Evolutionary conservation across 495 filamentous ascomycete species (phyloP), one percentile per base, ranked within the genome.

Genomic region (Talaromyces thailandensis): DNA sequence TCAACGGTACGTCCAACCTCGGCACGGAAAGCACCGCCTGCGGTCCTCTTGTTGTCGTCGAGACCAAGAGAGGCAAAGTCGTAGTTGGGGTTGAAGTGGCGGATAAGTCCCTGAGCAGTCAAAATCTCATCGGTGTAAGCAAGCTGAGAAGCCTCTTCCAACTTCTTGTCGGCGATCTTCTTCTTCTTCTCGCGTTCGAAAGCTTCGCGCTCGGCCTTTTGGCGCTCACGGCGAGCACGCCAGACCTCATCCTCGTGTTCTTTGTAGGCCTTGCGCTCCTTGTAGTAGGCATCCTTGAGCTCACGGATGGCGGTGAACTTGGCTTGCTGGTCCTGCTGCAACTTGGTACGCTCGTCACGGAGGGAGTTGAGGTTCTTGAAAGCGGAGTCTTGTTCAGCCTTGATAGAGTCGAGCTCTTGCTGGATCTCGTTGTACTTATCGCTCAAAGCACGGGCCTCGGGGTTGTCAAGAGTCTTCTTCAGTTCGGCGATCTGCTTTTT

Each of bases 71-170:
- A 75, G 66, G 85, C 81, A 68, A 89, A 86, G 65, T 81, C 77
- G 55, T 84, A 85, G 3, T 88, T 81, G 2, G 94, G 92, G 71
- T 98, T 92, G 68, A 98, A 92, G 82, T 91, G 93, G 57, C 87
- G 86, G 62, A 97, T 88, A 9, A 99, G 80, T 69, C 84, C 87
- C 74, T 93, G 87, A 37, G 91, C 90, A 57, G 88, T 87, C 52
- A 90, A 81, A 69, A 99, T 95, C 79, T 98, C 91, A 62, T 96
- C 91, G 52, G 88, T 79, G 77, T 91, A 99, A 48, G 94, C 94
- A 0, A 85, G 92, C 65, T 86, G 82, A 60, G 90, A 93, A 63
- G 95, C 94, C 76, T 96, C 93, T 71, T 92, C 93, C 55, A 96
- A 84, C 74, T 90, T 88, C 79, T 93, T 81, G 58, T 82, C 82